Conservation (phyloP, 179 eudicot species). For the Amaranthus tricolor region DNA sequence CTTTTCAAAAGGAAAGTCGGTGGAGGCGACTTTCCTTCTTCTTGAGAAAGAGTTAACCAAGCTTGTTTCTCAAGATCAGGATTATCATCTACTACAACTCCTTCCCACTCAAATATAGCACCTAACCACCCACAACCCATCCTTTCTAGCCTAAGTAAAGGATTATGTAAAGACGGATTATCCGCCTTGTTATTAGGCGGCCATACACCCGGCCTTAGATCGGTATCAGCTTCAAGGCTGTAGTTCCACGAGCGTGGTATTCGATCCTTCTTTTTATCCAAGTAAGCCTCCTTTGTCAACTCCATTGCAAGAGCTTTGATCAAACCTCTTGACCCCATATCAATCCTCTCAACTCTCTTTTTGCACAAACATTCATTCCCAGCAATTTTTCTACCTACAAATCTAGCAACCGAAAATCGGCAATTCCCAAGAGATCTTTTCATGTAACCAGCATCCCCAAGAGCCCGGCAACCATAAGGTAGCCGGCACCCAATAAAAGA, state of each 20-base stretch:
- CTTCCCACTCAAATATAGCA: conserved; percentile 97
- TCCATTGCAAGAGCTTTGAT: conserved; percentile 75
- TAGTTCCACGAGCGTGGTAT: conserved; percentile 43
- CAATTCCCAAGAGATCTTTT: conserved; percentile 21
- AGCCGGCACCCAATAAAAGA: conserved; percentile 68
- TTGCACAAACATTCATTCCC: conserved; percentile 14
- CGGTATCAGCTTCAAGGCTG: conserved; percentile 39
- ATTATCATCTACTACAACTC: conserved; percentile 80
- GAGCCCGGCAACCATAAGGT: conserved; percentile 30
- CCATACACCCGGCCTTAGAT: conserved; percentile 66
- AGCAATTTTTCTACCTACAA: conserved; percentile 27
- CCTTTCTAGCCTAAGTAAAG: conserved; percentile 82
- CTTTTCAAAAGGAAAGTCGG: conserved; percentile 55
- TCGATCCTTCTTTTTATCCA: conserved; percentile 46
- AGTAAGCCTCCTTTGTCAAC: conserved; percentile 63
- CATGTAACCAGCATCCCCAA: conserved; percentile 35
- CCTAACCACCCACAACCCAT: conserved; percentile 97
- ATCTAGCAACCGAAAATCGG: conserved; percentile 23
- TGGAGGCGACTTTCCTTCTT: conserved; percentile 87
- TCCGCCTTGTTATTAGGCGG: conserved; percentile 81
- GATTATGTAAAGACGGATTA: conserved; percentile 71
- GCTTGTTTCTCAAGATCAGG: conserved; percentile 86
- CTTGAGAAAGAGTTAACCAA: conserved; percentile 76
- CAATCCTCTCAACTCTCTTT: conserved; percentile 29
- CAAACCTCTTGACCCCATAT: conserved; percentile 16